Evolutionary conservation across 1,284 basidiomycete species (phyloP).

Genomic region (Cystobasidium pallidum): DNA sequence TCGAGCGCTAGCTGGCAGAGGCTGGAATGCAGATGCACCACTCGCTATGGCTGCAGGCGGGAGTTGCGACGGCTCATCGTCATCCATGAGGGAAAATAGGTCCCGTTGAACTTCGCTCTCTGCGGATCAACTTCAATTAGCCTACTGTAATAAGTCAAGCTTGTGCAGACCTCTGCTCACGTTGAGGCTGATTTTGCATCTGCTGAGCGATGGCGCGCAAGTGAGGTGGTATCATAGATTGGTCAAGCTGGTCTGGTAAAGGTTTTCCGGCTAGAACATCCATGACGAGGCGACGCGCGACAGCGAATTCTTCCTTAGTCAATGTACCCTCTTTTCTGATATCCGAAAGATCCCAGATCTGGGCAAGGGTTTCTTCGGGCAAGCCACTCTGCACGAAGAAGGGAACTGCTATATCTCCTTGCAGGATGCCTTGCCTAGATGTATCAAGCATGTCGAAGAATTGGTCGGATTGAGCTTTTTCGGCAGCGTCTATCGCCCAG

Average conservation of each 20-base stretch:
- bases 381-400: slow-evolving; percentile 94
- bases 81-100: slow-evolving; percentile 64
- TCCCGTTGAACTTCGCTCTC: slow-evolving; percentile 56
- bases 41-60: slow-evolving; percentile 63
- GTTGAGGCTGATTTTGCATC: slow-evolving; percentile 38
- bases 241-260: slow-evolving; percentile 72
- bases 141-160: background rate
- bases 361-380: slow-evolving; percentile 79
- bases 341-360: slow-evolving; percentile 95
- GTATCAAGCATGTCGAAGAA: slow-evolving; percentile 84
- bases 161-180: background rate
- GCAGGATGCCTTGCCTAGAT: slow-evolving; percentile 76
- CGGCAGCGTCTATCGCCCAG: slow-evolving; percentile 85
- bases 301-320: slow-evolving; percentile 90
- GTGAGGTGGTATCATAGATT: slow-evolving; percentile 77
- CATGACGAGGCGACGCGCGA: slow-evolving; percentile 94
- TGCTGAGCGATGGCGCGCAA: slow-evolving; percentile 60
- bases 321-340: slow-evolving; percentile 85
- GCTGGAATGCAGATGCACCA: slow-evolving; percentile 54
- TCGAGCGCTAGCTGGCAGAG: slow-evolving; percentile 42
- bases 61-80: slow-evolving; percentile 67
- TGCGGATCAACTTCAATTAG: background rate
- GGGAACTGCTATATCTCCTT: slow-evolving; percentile 90
- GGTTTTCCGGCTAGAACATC: slow-evolving; percentile 81
- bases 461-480: slow-evolving; percentile 78